Base-by-base conservation (phyloP, 805 yeast genomes). In the Schwanniomyces pseudopolymorphus region DNA sequence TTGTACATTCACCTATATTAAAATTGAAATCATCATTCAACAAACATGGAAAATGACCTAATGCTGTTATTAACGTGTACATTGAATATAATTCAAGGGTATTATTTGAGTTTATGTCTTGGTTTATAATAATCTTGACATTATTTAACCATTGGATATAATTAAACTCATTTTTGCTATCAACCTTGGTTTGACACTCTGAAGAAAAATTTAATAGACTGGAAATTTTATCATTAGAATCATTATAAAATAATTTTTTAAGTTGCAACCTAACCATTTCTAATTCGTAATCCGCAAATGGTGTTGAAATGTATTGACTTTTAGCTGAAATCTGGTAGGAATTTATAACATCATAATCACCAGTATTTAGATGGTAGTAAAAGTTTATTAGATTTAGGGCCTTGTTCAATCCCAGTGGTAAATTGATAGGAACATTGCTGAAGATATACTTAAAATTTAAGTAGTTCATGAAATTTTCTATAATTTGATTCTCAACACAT, bases 1-100 rank as follows among this genome's bases (percentile, higher is more conserved):
- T 52, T 7, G 44, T 44, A 52, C 84, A 79, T 16, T 61, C 61
- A 2, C 51, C 51, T 0, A 61, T 43, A 5, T 50, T 46, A 31
- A 53, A 56, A 47, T 75, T 64, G 45, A 51, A 73, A 46, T 75
- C 75, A 2, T 58, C 63, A 21, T 63, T 60, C 0, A 67, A 41
- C n/a, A 76, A 39, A 53, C 83, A 78, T 4, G 78, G 70, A 41
- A 69, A 67, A 38, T 65, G 57, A 7, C 78, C 75, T 22, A 79
- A 45, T 1, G 77, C 63, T 10, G 73, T 65, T 9, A 77, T 57
- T 4, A 72, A 46, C 0, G 74, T 54, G 45, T 63, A 60, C 17
- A 60, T 44, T 6, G 46, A 37, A 14, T 39, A 39, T 9, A 52
- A 45, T 13, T 48, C 53, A 5, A 56, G 44, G n/a, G 19, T 25